Conservation (phyloP, 1,284 basidiomycete species). For the Boletellus sp. region DNA sequence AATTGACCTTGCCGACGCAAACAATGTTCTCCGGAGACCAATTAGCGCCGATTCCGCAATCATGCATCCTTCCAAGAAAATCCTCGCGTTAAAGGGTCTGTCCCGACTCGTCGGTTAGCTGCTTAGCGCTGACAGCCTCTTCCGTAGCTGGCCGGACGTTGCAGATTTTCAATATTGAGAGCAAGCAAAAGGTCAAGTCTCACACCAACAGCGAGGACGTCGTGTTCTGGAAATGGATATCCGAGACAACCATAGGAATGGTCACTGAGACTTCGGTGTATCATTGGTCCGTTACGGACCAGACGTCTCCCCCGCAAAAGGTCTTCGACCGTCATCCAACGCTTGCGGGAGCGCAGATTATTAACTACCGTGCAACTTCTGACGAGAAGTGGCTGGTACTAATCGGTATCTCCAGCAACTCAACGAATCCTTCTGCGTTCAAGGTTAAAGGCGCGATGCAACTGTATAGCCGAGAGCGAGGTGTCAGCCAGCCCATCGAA, state of each 20-base stretch:
- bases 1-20: constrained; percentile 92
- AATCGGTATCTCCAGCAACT: constrained; percentile 94
- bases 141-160: constrained; percentile 83
- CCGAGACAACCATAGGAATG: constrained; percentile 86
- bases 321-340: constrained; percentile 96
- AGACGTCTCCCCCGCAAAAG: constrained; percentile 78
- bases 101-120: constrained; percentile 9
- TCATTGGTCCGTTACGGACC: constrained; percentile 86
- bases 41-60: constrained; percentile 98
- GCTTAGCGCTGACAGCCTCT: constrained; percentile 6
- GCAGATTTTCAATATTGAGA: constrained; percentile 98
- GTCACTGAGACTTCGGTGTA: constrained; percentile 94
- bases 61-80: constrained; percentile 97
- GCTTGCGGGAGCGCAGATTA: constrained; percentile 94
- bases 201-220: constrained; percentile 94
- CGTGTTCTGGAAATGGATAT: constrained; percentile 99
- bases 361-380: constrained; percentile 91
- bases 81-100: constrained; percentile 91
- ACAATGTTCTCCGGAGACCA: constrained; percentile 93
- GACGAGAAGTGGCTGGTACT: constrained; percentile 99
- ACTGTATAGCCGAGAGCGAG: constrained; percentile 86
- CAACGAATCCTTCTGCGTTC: constrained; percentile 89
- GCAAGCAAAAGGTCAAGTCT: constrained; percentile 96
- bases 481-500: constrained; percentile 98
- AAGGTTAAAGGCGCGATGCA: constrained; percentile 98